These are phyloP conservation scores for Ascochyta lentis DNA, from an alignment of 2,329 filamentous ascomycete genomes.

Conservation along the genomic window DNA sequence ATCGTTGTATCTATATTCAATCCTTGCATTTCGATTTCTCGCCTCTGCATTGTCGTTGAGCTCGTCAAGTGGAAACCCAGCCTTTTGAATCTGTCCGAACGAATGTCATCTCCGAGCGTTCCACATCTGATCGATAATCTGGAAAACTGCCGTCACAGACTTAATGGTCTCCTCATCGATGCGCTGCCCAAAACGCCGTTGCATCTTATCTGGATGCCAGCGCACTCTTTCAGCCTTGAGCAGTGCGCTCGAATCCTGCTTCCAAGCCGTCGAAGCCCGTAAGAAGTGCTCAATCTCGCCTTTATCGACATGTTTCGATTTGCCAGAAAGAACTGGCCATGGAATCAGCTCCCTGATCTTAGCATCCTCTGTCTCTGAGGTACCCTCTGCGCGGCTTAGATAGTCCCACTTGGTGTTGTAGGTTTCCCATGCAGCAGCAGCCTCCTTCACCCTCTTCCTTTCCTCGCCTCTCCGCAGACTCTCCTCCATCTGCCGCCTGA, in stretches of 20 bases:
- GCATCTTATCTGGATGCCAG: conserved; percentile 98
- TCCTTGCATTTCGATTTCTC: no score
- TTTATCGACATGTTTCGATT: conserved; percentile 62
- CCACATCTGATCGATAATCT: conserved; percentile 86
- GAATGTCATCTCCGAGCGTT: conserved; percentile 48
- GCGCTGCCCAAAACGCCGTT: conserved; percentile 78
- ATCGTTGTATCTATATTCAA: no score
- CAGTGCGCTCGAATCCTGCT: conserved; percentile 53
- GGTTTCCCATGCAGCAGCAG: conserved; percentile 66
- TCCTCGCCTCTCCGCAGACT: conserved; percentile 72
- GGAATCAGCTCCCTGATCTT: conserved; percentile 56
- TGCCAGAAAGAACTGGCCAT: conserved; percentile 76
- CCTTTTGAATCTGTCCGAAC: not conserved
- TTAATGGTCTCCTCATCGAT: conserved; percentile 76
- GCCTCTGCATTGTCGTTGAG: not conserved
- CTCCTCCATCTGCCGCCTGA: conserved; percentile 71
- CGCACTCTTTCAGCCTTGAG: conserved; percentile 86
- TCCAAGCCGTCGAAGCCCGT: conserved; percentile 57
- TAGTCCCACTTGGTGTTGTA: conserved; percentile 71
- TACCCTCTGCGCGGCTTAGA: conserved; percentile 42
- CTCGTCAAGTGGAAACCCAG: not conserved
- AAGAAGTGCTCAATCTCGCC: conserved; percentile 74
- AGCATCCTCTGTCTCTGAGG: conserved; percentile 9
- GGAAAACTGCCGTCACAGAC: conserved; percentile 87
- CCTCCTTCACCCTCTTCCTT: conserved; percentile 62